Base-by-base conservation (phyloP, 2,329 filamentous ascomycete species). In the Aspergillus tanneri region DNA sequence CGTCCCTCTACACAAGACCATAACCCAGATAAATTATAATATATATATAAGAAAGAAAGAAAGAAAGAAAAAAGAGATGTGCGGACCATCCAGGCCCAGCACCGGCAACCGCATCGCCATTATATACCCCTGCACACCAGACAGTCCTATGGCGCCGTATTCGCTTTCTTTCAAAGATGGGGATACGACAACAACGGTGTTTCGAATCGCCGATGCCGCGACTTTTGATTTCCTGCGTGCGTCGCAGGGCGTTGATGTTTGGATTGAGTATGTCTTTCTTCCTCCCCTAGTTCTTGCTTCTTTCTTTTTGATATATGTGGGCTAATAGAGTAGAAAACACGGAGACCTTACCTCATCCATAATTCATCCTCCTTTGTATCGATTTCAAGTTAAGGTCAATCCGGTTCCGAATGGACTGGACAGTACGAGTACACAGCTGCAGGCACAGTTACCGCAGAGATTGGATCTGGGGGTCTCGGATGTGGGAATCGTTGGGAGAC, bases 21-120 rank as follows among this genome's bases (percentile, higher is more conserved):
- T n/a, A n/a, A n/a, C n/a, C n/a, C n/a, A n/a, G n/a, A n/a, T n/a
- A n/a, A n/a, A n/a, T n/a, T n/a, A n/a, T n/a, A n/a, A n/a, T n/a
- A n/a, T n/a, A n/a, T n/a, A n/a, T n/a, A n/a, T n/a, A n/a, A n/a
- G n/a, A n/a, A 23, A 12, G 14, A 43, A 32, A 6, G 3, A 43
- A n/a, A 41, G n/a, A 24, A 39, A 38, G 51, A 55, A 28, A 46
- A 50, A 22, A 30, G 77, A 58, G 78, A 84, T 75, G 16, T 82
- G 82, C 4, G 73, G 66, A 0, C 77, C 77, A 8, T 60, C 65
- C 40, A 83, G 63, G 18, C 78, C 59, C 11, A 78, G 78, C 21
- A 74, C 59, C 21, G 69, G 65, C 24, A 60, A 63, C 9, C 62
- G 59, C 36, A 67, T 69, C 45, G 66, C 66, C 24, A 61, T 69